Base-by-base conservation (phyloP, 2,329 filamentous ascomycete species). In the Didymella pinodella region DNA sequence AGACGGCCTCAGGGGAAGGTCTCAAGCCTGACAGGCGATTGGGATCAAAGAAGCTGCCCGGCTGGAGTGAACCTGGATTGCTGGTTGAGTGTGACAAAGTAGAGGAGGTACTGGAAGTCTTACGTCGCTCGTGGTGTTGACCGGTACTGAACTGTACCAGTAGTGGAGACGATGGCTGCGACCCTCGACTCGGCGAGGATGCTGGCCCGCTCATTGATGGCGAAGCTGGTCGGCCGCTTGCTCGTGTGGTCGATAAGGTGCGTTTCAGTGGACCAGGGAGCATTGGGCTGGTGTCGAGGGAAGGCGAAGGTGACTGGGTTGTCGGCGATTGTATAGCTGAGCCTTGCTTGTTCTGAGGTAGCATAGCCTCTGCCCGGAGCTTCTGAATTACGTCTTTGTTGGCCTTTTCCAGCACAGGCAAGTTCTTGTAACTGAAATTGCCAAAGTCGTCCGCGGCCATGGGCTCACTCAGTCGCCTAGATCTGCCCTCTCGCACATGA, bases 371-470 rank as follows among this genome's bases (percentile, higher is more conserved):
- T 22, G 93, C 92, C 11, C 93, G 89, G 57, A 99, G 83, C 76
- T 98, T 98, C 70, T 98, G 93, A 31, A 99, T 97, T 29, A 98
- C 93, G 70, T 99, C 95, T 75, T 99, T 99, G 79, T 99, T 99
- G 54, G 95, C 95, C 77, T 97, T 98, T 71, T 98, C 95, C 18
- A 99, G 83, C 20, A 98, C 94, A 0, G 94, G 93, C 48, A 99
- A 81, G 69, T 99, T 99, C 80, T 99, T 99, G 83, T 97, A 99
- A 38, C 92, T 88, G 77, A 99, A 99, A 63, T 88, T 93, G 31
- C 95, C 95, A 81, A 99, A 99, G 74, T 99, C 96, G 75, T 99
- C 95, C 0, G 89, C 85, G 31, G 88, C 86, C 16, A 94, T 88
- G 1, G 95, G 95, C 77, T 99, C 95, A 75, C 94, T 98, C 38